Evolutionary conservation across 257 asterid genomes (phyloP), one percentile per base, ranked within the genome.

Genomic region (Cynanchum wilfordii): DNA sequence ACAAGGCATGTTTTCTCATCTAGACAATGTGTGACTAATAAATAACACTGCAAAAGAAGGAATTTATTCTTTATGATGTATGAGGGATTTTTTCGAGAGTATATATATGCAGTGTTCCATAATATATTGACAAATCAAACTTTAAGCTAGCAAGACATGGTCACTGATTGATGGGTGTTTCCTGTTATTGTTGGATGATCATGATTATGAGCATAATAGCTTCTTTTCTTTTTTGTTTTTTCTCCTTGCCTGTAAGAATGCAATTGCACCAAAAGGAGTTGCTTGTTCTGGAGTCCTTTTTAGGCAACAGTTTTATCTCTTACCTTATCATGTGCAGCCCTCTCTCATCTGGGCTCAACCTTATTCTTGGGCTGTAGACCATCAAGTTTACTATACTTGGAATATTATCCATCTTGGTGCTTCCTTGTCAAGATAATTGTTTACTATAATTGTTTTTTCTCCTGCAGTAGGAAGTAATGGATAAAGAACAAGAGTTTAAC

Each of bases 1-100:
- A 81, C 87, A 17, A 89, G 84, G 99, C 89, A 42, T 75, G 88
- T 82, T 67, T 65, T 19, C 40, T 47, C 22, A 25, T 44, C 15
- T 17, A 50, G 58, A 49, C 22, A 16, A 50, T 59, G 45, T 7
- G 9, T 64, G 10, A 36, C 16, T 29, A 51, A 51, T 27, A 50
- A 69, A 25, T 22, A 6, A 15, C 59, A 50, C 25, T 11, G 55
- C 29, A 19, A 19, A 9, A 29, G 44, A 19, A 24, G 45, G n/a
- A 33, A 16, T 29, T 17, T 15, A 17, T 49, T 47, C 44, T 51
- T 69, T 25, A 29, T 50, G 10, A 17, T 51, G 16, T 40, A 36
- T 12, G 47, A 1, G 38, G 25, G 27, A 51, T 17, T 50, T 40
- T 51, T 17, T 6, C 16, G 19, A 15, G 60, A 60, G 6, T 5